phyloP scores from a whole-genome alignment of 495 filamentous ascomycete species.

The Penicillium flavigenum region DNA sequence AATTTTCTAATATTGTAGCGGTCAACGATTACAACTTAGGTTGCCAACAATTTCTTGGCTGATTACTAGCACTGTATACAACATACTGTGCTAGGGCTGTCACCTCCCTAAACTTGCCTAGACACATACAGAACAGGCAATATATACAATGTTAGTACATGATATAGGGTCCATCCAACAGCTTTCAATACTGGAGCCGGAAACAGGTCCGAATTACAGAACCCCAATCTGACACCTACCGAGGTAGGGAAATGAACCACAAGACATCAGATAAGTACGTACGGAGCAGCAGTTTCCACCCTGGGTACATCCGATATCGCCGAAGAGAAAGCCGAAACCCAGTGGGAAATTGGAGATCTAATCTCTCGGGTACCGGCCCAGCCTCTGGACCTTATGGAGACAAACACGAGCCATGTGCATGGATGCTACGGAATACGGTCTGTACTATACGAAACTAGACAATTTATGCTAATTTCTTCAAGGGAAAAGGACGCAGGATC shows the following conservation, averaged over 20 bases:
- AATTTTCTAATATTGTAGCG: neutral
- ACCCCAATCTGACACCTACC: neutral
- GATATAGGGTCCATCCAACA: neutral
- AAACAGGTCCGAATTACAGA: neutral
- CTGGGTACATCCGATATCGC: slow-evolving; percentile 10
- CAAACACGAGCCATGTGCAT: neutral
- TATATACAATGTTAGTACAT: neutral
- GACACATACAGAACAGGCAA: neutral
- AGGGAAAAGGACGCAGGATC: neutral
- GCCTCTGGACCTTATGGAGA: neutral
- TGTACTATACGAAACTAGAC: neutral
- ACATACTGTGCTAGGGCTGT: neutral
- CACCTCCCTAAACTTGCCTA: neutral
- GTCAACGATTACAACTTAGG: neutral
- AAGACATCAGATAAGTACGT: neutral
- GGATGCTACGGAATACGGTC: neutral
- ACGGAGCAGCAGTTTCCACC: neutral
- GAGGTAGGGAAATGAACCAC: neutral
- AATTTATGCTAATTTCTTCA: neutral
- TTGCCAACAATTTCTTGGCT: neutral
- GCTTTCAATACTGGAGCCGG: neutral
- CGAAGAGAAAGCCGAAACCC: neutral
- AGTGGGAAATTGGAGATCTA: slow-evolving; percentile 1
- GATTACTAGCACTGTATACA: neutral
- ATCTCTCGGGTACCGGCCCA: slow-evolving; percentile 4